These are phyloP conservation scores for Buxus sempervirens DNA, from an alignment of 164 flowering plant genomes.

Conservation along the genomic window DNA sequence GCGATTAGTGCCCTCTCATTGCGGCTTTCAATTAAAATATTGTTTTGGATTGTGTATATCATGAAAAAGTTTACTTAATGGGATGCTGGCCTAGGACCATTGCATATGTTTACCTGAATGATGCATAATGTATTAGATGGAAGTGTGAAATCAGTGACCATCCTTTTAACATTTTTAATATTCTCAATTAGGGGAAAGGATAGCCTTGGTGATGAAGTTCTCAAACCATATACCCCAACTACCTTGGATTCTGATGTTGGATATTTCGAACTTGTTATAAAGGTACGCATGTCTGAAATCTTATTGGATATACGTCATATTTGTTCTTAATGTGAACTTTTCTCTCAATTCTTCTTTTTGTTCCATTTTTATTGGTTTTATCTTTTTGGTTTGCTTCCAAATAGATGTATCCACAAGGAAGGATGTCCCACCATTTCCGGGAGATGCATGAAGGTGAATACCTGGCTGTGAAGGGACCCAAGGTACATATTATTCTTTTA, in stretches of 20 bases:
- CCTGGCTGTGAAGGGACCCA: constrained; percentile 91
- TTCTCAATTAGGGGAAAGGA: constrained; percentile 77
- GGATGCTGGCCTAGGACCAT: neutral
- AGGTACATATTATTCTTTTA: constrained; percentile 40
- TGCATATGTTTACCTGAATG: neutral
- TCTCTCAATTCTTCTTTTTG: neutral
- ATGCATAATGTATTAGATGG: neutral
- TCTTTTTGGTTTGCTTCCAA: constrained; percentile 4
- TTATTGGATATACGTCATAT: neutral
- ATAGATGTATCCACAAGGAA: constrained; percentile 99
- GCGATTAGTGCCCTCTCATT: neutral
- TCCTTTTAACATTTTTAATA: neutral
- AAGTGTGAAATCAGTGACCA: neutral
- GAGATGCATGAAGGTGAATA: constrained; percentile 94
- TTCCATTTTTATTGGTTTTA: neutral
- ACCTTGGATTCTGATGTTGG: constrained; percentile 97
- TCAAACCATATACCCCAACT: constrained; percentile 94
- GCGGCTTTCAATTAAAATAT: too few relatives aligned
- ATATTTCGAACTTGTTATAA: constrained; percentile 85
- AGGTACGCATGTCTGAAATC: constrained; percentile 39
- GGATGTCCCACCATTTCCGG: constrained; percentile 99
- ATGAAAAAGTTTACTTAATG: too few relatives aligned
- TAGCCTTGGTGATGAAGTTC: constrained; percentile 81
- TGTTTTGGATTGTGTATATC: too few relatives aligned
- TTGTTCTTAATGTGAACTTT: neutral